Evolutionary conservation across 352 stramenopile genomes (phyloP).

Genomic region (Pythium volutum): DNA sequence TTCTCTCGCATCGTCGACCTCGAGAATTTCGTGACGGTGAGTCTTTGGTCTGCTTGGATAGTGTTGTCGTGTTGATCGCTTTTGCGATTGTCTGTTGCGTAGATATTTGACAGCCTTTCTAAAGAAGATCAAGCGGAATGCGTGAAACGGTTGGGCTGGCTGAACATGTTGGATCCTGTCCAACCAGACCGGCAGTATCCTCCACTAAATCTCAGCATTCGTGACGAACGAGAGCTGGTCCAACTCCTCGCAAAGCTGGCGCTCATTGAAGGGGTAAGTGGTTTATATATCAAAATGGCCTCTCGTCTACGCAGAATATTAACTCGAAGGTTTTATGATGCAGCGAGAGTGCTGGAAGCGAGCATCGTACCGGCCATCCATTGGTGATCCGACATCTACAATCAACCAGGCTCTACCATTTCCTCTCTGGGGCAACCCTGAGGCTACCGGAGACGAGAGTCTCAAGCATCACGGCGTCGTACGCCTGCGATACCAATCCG

Average conservation of each 20-base stretch:
- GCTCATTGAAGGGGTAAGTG: conserved; percentile 51
- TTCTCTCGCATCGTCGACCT: conserved; percentile 73
- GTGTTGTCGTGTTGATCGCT: background rate
- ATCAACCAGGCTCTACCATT: conserved; percentile 28
- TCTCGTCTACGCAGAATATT: background rate
- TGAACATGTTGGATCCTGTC: conserved; percentile 82
- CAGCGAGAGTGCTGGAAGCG: conserved; percentile 23
- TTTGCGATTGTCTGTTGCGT: background rate
- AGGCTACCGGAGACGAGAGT: conserved; percentile 52
- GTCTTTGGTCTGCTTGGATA: background rate
- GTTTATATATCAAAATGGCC: background rate
- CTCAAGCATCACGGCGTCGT: conserved; percentile 63
- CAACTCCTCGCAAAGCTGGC: conserved; percentile 77
- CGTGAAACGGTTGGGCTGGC: conserved; percentile 68
- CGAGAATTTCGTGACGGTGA: conserved; percentile 66
- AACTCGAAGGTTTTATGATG: background rate
- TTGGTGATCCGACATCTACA: background rate
- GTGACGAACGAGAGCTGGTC: conserved; percentile 75
- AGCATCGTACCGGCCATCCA: conserved; percentile 15
- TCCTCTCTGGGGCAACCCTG: conserved; percentile 42
- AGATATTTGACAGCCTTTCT: conserved; percentile 55
- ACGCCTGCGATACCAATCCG: conserved; percentile 38
- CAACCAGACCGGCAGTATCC: conserved; percentile 73
- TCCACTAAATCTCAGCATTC: conserved; percentile 59
- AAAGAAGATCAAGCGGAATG: conserved; percentile 57